Evolutionary conservation across 164 flowering plant species (phyloP).

Genomic region (Stephania cephalantha): DNA sequence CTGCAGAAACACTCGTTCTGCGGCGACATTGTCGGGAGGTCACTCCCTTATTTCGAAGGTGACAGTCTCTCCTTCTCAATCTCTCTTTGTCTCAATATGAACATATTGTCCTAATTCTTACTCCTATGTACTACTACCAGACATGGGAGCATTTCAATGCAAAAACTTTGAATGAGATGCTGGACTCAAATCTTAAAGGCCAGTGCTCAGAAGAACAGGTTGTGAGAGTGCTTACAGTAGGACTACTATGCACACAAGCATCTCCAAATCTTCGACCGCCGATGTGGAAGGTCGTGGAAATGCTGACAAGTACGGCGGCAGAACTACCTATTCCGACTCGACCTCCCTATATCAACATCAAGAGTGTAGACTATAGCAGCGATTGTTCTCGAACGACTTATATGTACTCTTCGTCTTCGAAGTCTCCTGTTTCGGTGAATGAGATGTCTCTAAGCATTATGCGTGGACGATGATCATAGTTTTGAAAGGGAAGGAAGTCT

Average conservation of each 20-base stretch:
- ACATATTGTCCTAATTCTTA: neutral
- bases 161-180: neutral
- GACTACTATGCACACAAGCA: slow-evolving; percentile 2
- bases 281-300: slow-evolving; percentile 1
- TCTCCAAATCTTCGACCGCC: neutral
- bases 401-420: slow-evolving; percentile 1
- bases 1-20: neutral
- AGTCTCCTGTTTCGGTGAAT: neutral
- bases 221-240: neutral
- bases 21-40: neutral
- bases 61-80: neutral
- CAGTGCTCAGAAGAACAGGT: slow-evolving; percentile 2
- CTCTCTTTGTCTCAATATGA: neutral
- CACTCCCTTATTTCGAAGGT: neutral
- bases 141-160: slow-evolving; percentile 2
- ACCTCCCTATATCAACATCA: slow-evolving; percentile 1
- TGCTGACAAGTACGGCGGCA: neutral
- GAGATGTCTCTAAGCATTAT: neutral
- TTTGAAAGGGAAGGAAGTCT: neutral
- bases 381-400: slow-evolving; percentile 1
- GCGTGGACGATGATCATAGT: slow-evolving; percentile 1
- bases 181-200: neutral
- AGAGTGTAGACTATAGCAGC: neutral
- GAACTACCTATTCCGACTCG: neutral
- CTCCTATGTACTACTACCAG: neutral